Percentiles rank a stretch among this genome's conserved stretches.
Conservation (phyloP, 768 basidiomycete genomes). For the Terana coerulea region DNA sequence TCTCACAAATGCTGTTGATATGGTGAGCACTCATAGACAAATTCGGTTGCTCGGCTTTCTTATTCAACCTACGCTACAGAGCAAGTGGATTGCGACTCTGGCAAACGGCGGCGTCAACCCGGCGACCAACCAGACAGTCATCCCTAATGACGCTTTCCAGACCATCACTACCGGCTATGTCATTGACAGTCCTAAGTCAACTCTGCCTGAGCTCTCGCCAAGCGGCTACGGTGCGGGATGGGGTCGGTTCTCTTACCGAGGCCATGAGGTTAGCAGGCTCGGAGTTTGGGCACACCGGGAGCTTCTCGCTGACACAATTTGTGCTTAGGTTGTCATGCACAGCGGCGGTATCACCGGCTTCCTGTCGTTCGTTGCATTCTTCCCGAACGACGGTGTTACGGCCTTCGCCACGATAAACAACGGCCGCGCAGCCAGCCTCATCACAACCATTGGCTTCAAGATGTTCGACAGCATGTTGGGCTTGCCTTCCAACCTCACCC, state of each 20-base stretch:
- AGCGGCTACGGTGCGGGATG: constrained; percentile 13
- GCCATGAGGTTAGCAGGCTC: constrained; percentile 14
- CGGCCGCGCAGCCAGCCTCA: too few relatives aligned
- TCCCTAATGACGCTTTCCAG: not conserved
- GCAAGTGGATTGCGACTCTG: constrained; percentile 9
- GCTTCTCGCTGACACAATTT: too few relatives aligned
- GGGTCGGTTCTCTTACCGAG: constrained; percentile 4
- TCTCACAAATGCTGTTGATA: constrained; percentile 39
- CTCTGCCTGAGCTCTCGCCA: not conserved
- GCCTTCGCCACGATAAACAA: too few relatives aligned
- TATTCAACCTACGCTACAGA: not conserved
- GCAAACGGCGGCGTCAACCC: constrained; percentile 11
- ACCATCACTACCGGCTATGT: not conserved
- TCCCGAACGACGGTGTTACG: too few relatives aligned
- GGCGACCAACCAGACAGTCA: not conserved
- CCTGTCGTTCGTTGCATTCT: too few relatives aligned
- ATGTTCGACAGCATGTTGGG: too few relatives aligned
- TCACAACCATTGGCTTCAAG: too few relatives aligned
- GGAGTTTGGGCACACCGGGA: too few relatives aligned
- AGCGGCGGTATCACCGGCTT: too few relatives aligned
- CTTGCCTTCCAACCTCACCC: too few relatives aligned
- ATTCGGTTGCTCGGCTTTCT: not conserved
- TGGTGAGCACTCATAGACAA: constrained; percentile 29
- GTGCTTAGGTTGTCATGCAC: too few relatives aligned
- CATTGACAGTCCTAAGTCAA: not conserved